A percentile compares a stretch with the other conserved stretches of the same genome.
Conservation (phyloP, 2,329 filamentous ascomycete species). For the Chaetoscypha palmicola region DNA sequence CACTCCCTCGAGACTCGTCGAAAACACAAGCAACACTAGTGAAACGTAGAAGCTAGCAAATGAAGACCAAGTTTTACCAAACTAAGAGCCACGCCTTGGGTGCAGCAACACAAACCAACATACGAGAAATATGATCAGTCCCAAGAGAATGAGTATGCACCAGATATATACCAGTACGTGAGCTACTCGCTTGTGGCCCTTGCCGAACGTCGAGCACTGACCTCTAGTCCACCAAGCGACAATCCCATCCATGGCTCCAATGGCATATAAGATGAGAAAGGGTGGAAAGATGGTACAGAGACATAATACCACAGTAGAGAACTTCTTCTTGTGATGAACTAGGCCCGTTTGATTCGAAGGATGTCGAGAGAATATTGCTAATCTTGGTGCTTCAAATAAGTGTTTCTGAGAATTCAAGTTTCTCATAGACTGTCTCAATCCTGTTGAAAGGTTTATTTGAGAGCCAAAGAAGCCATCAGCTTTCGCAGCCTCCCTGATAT, state of each 20-base stretch:
- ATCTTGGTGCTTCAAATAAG: constrained; percentile 17
- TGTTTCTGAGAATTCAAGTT: constrained; percentile 12
- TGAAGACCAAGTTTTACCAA: too few relatives aligned
- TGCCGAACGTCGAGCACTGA: constrained; percentile 19
- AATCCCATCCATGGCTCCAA: constrained; percentile 23
- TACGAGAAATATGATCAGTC: constrained; percentile 18
- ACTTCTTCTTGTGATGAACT: constrained; percentile 11
- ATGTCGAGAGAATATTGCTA: constrained; percentile 16
- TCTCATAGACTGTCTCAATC: constrained; percentile 1
- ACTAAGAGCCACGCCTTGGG: too few relatives aligned
- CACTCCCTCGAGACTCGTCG: too few relatives aligned
- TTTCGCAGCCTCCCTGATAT: constrained; percentile 16
- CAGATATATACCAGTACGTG: constrained; percentile 16
- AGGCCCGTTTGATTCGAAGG: constrained; percentile 13
- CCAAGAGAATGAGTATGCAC: constrained; percentile 14
- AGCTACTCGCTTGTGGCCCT: constrained; percentile 22
- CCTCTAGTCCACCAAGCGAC: constrained; percentile 24
- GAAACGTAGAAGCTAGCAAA: too few relatives aligned
- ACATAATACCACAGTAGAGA: constrained; percentile 21
- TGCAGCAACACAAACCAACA: constrained; percentile 10
- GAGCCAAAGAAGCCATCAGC: constrained; percentile 18
- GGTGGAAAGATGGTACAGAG: constrained; percentile 27
- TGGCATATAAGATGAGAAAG: constrained; percentile 21
- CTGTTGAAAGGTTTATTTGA: background rate
- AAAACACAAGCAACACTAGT: too few relatives aligned